Percentiles rank a stretch among this genome's conserved stretches.
Evolutionary conservation across 176 grass and related monocot species (phyloP).

Genomic region (Tillandsia fasciculata): DNA sequence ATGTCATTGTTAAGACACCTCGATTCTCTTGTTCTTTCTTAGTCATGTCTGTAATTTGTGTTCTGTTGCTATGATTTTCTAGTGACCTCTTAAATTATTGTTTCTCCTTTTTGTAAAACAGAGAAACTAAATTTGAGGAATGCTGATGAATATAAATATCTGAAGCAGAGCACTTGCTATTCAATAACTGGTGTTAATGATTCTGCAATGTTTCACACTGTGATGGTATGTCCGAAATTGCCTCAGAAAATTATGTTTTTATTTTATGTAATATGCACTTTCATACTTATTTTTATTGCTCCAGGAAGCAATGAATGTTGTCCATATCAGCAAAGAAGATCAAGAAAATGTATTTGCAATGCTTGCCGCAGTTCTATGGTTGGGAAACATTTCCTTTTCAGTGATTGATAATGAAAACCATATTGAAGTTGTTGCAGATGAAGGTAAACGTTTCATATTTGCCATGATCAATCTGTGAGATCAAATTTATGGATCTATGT

Average conservation of each 20-base stretch:
- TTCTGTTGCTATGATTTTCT: constrained; percentile 3
- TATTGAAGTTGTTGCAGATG: constrained; percentile 78
- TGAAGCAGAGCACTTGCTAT: constrained; percentile 92
- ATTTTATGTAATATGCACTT: neutral
- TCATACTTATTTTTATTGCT: constrained; percentile 32
- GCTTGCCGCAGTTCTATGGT: constrained; percentile 80
- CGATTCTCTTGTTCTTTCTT: neutral
- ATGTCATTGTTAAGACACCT: neutral
- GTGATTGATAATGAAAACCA: constrained; percentile 96
- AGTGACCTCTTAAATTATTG: constrained; percentile 11
- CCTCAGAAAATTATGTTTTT: neutral
- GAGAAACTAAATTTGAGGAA: constrained; percentile 91
- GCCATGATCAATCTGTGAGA: neutral
- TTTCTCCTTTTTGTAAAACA: constrained; percentile 33
- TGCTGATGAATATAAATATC: constrained; percentile 90
- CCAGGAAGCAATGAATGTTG: constrained; percentile 89
- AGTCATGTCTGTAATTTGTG: constrained; percentile 3
- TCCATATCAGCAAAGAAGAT: constrained; percentile 94
- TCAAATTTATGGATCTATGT: neutral
- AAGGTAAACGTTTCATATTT: constrained; percentile 40
- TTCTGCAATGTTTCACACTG: constrained; percentile 74
- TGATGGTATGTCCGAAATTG: constrained; percentile 37
- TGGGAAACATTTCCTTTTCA: constrained; percentile 85
- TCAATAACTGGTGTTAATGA: constrained; percentile 89
- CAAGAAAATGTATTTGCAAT: constrained; percentile 87